Evolutionary conservation across 2,329 filamentous ascomycete genomes (phyloP).

Genomic region (Trichoderma oligosporum): DNA sequence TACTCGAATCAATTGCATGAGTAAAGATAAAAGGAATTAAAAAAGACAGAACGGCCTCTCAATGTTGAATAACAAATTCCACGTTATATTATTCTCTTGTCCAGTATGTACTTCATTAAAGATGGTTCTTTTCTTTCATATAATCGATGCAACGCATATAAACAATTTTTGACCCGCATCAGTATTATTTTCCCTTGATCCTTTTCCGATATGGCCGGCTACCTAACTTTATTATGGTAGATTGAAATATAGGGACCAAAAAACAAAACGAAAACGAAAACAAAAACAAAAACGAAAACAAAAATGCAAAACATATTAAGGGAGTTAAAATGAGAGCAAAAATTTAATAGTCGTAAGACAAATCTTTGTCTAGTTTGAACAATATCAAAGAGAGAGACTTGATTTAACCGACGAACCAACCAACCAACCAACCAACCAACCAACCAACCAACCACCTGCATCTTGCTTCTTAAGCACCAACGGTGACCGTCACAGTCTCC

Average conservation of each 20-base stretch:
- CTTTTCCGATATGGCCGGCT: background rate
- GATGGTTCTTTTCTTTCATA: background rate
- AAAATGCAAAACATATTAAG: background rate
- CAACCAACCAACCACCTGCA: no score
- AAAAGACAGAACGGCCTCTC: background rate
- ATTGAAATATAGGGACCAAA: background rate
- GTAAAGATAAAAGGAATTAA: background rate
- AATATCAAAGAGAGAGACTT: background rate
- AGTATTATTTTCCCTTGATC: background rate
- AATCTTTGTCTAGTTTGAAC: background rate
- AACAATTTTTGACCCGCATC: background rate
- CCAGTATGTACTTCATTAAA: background rate
- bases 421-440: no score
- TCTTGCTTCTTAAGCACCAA: background rate
- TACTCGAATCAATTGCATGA: background rate
- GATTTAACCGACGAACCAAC: background rate
- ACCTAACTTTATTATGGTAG: background rate
- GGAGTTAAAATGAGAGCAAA: background rate
- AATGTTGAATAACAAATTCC: background rate
- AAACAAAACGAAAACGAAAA: background rate
- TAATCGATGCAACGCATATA: background rate
- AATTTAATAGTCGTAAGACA: background rate
- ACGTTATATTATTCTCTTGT: background rate
- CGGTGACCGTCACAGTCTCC: slow-evolving; percentile 33
- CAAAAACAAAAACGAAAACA: background rate